Evolutionary conservation across 495 filamentous ascomycete species (phyloP), one percentile per base, ranked within the genome.

Genomic region (Xylaria cubensis): DNA sequence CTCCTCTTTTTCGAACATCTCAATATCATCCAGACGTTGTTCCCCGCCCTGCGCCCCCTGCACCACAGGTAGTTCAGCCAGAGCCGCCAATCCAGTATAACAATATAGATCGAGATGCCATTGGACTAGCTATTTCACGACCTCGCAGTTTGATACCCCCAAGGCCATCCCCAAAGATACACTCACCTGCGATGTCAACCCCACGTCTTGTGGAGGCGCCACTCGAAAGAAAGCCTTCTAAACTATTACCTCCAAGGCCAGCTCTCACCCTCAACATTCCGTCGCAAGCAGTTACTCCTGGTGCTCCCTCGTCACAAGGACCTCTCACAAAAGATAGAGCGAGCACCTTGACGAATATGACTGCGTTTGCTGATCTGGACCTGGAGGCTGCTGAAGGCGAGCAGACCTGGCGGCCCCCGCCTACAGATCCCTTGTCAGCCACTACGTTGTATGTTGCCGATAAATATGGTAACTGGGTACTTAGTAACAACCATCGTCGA

Each of bases 271-370:
- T 83, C 36, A 70, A 77, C 34, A 84, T 84, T 59, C 66, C 74
- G 53, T 53, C 71, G 59, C 48, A 59, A n/a, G 46, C 64, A 21
- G 58, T 67, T 15, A 21, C 61, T 24, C 53, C 72, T 13, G 61
- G 71, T 4, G 72, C 51, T 42, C 44, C 69, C 4, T 73, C 73
- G 48, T 70, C 67, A 15, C 72, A 71, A 26, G 70, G 71, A 56
- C 44, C 36, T 13, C 64, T 72, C 61, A 68, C 70, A 75, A 73
- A 73, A 59, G 74, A 65, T 72, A 74, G 81, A 36, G 77, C 83
- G 12, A 86, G 85, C 73, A 73, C 83, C 29, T 73, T 84, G 13
- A 84, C 86, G 21, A 84, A 85, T 55, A 83, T 84, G 74, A 85
- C 85, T 9, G 86, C 82, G 59, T 85, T 86, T 71, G 83, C 81